Evolutionary conservation across 2,329 filamentous ascomycete genomes (phyloP), one percentile per base, ranked within the genome.

Genomic region (Talaromyces sp.): DNA sequence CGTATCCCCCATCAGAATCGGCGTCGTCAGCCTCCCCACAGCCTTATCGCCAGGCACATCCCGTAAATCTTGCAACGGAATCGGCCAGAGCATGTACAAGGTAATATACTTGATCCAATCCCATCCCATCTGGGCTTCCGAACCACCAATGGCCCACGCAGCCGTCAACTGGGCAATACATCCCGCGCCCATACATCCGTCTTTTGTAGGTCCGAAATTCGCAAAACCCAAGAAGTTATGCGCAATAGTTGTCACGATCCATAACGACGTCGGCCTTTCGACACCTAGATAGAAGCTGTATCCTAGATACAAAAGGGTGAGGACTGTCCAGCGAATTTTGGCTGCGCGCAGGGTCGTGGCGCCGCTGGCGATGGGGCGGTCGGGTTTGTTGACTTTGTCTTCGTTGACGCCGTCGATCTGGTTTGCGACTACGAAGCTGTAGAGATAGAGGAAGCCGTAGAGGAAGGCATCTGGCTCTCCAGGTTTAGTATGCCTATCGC

Each of bases 131-230:
- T 48, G 46, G 14, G 57, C 9, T 1, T 25, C 25, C 3, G 61
- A 63, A 3, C 61, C 61, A 54, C 61, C 61, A 46, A 63, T 60
- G 7, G 50, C 37, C 61, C 61, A 63, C 8, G 56, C 61, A 11
- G 61, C 61, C n/a, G 18, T 56, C 39, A 63, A 54, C 33, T 63
- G 61, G 11, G 61, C 61, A 54, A 63, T 60, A 44, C 56, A 63
- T 44, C 61, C 61, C 12, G 57, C 28, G 7, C 61, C 61, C 40
- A 63, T 58, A 56, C 61, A 63, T 5, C 57, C 37, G 37, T 63
- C 61, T 25, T 63, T 63, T 14, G 61, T 60, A 1, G 61, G 61
- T 0, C 61, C 61, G 23, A 63, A 63, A 35, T 63, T 58, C 12
- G 56, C 44, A n/a, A 63, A 58, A 0, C 56, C 50, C 14, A 63